Conservation (phyloP, 2,329 filamentous ascomycete species). For the Arthrobotrys musiformis region DNA sequence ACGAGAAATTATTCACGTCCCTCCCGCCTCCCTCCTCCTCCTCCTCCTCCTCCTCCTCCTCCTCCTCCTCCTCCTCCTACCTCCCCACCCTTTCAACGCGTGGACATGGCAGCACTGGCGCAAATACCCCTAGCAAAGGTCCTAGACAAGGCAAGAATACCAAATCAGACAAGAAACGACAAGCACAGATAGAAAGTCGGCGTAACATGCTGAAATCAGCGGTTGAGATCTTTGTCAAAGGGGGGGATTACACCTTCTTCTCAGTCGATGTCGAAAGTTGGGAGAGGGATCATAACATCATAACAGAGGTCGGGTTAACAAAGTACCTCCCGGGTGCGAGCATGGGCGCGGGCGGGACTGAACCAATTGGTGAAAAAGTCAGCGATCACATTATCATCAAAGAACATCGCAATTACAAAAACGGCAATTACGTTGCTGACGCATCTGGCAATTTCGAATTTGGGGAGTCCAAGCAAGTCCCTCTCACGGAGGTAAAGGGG, state of each 20-base stretch:
- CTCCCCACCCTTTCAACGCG: neutral
- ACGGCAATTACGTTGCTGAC: conserved; percentile 75
- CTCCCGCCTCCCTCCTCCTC: neutral
- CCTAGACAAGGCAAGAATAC: neutral
- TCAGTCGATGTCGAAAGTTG: conserved; percentile 83
- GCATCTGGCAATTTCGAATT: conserved; percentile 81
- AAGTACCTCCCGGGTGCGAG: conserved; percentile 74
- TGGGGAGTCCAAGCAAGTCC: conserved; percentile 67
- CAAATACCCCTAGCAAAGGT: neutral
- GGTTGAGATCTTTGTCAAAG: conserved; percentile 11
- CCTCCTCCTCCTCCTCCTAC: neutral
- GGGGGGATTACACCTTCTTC: conserved; percentile 55
- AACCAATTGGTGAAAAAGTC: conserved; percentile 60
- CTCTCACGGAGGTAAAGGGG: conserved; percentile 61
- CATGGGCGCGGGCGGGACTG: conserved; percentile 51
- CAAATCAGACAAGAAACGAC: conserved; percentile 34
- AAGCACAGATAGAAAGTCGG: conserved; percentile 31
- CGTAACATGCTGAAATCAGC: conserved; percentile 48
- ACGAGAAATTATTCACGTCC: neutral
- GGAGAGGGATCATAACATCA: conserved; percentile 72
- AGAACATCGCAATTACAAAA: conserved; percentile 75
- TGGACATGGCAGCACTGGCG: neutral
- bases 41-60: neutral
- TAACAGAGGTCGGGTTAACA: conserved; percentile 89
- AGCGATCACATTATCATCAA: conserved; percentile 78